Base-by-base conservation (phyloP, 2,329 filamentous ascomycete species). In the Arthrobotrys sinensis region DNA sequence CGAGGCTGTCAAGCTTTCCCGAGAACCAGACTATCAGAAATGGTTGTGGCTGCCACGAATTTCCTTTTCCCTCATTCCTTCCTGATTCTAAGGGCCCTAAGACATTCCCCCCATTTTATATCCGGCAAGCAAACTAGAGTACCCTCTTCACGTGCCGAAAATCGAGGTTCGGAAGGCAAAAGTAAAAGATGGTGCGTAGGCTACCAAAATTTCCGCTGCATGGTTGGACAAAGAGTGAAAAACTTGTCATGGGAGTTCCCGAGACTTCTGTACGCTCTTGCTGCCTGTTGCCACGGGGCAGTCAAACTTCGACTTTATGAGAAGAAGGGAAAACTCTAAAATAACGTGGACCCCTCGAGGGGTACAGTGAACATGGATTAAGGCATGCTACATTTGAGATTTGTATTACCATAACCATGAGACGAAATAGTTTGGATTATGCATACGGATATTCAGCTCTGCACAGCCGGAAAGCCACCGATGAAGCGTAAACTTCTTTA, bases 1-100 rank as follows among this genome's bases (percentile, higher is more conserved):
- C 64, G 64, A 67, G 32, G 63, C 21, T 68, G 38, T 57, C 19
- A 52, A 48, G 46, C 21, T 53, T 34, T 57, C 50, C 50, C 65
- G 48, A 68, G 50, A 46, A 68, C 65, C 65, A 57, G 65, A 57
- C 24, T 64, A 16, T 34, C 24, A 40, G 38, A 34, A 45, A 53
- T 43, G 36, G 38, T 16, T 16, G 48, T 57, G 65, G 50, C 50
- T 57, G 65, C 65, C 65, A 34, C 36, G 38, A 55, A 38, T 45
- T 53, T 14, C 11, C 50, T 28, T 6, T 46, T 8, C 14, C 34
- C 12, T 16, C n/a, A 16, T 28, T 21, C 19, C 36, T 48, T 19
- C 24, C 11, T 34, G 21, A 52, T 38, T 52, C 11, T 52, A n/a
- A 32, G 24, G 6, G 16, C 14, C 11, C 34, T 28, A 43, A 43